Percentiles rank a stretch among this genome's conserved stretches.
phyloP scores from a whole-genome alignment of 371 early-diverging fungal species.

The Mucor lusitanicus region DNA sequence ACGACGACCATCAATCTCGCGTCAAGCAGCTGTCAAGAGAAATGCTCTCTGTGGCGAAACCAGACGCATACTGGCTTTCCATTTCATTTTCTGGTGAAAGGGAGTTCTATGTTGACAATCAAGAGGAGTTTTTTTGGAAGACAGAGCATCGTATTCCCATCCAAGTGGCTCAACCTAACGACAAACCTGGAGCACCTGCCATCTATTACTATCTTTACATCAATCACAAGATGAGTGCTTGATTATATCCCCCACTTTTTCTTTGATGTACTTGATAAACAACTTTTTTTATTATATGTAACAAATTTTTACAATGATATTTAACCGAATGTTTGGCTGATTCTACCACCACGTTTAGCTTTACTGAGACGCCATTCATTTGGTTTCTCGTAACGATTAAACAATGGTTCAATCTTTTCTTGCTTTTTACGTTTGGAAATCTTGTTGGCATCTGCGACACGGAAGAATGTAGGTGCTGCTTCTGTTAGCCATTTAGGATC shows the following conservation, averaged over 20 bases:
- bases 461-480: slow-evolving; percentile 96
- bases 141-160: slow-evolving; percentile 25
- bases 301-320: slow-evolving; percentile 4
- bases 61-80: slow-evolving; percentile 31
- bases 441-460: slow-evolving; percentile 88
- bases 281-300: not conserved
- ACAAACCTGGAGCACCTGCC: slow-evolving; percentile 34
- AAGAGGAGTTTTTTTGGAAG: slow-evolving; percentile 17
- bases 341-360: slow-evolving; percentile 71
- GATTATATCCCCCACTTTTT: not conserved
- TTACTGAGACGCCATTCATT: slow-evolving; percentile 88
- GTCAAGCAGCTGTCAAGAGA: slow-evolving; percentile 21
- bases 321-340: slow-evolving; percentile 80
- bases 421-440: slow-evolving; percentile 91
- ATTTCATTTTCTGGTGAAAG: slow-evolving; percentile 37
- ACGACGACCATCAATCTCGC: slow-evolving; percentile 29
- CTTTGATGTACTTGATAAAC: not conserved
- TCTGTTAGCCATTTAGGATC: slow-evolving; percentile 98
- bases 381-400: slow-evolving; percentile 89
- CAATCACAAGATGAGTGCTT: slow-evolving; percentile 14
- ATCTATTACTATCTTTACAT: slow-evolving; percentile 36
- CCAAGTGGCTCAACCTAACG: slow-evolving; percentile 24
- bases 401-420: slow-evolving; percentile 92
- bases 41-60: slow-evolving; percentile 19
- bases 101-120: slow-evolving; percentile 9